Conservation (phyloP, 2,329 filamentous ascomycete species). For the Calycina herbarum region DNA sequence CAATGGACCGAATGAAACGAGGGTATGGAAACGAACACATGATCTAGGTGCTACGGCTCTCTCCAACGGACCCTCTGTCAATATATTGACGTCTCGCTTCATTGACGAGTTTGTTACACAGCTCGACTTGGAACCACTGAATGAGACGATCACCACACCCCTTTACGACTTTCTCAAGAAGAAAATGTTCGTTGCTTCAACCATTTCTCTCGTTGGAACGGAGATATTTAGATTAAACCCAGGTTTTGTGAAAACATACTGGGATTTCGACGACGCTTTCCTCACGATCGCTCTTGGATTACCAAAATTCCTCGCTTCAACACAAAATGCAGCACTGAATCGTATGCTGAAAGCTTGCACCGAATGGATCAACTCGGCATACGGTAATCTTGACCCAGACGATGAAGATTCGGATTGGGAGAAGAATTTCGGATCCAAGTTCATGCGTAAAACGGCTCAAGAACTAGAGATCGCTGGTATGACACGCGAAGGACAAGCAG, state of each 20-base stretch:
- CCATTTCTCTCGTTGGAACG: slow-evolving; percentile 15
- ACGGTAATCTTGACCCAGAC: slow-evolving; percentile 12
- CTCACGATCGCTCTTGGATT: slow-evolving; percentile 18
- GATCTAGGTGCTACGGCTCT: slow-evolving; percentile 16
- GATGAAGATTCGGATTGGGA: slow-evolving; percentile 21
- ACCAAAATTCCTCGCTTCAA: slow-evolving; percentile 16
- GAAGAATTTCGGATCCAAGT: slow-evolving; percentile 19
- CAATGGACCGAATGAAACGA: slow-evolving; percentile 16
- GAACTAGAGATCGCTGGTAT: slow-evolving; percentile 14
- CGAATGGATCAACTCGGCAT: slow-evolving; percentile 19
- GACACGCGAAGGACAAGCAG: slow-evolving; percentile 18
- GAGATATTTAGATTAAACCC: slow-evolving; percentile 20
- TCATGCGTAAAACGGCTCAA: slow-evolving; percentile 12
- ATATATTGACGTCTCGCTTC: slow-evolving; percentile 18
- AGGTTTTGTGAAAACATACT: slow-evolving; percentile 19
- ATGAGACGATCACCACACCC: slow-evolving; percentile 8
- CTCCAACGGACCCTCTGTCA: slow-evolving; percentile 15
- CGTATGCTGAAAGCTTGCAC: slow-evolving; percentile 17
- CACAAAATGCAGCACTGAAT: slow-evolving; percentile 16
- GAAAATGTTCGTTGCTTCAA: slow-evolving; percentile 20
- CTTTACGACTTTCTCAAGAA: slow-evolving; percentile 19
- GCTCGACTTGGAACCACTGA: slow-evolving; percentile 12
- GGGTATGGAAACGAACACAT: slow-evolving; percentile 23
- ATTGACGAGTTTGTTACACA: slow-evolving; percentile 16
- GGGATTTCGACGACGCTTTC: slow-evolving; percentile 21